These are phyloP conservation scores for Phyllostachys edulis DNA, from an alignment of 176 grass and related monocot species.

Conservation along the genomic window DNA sequence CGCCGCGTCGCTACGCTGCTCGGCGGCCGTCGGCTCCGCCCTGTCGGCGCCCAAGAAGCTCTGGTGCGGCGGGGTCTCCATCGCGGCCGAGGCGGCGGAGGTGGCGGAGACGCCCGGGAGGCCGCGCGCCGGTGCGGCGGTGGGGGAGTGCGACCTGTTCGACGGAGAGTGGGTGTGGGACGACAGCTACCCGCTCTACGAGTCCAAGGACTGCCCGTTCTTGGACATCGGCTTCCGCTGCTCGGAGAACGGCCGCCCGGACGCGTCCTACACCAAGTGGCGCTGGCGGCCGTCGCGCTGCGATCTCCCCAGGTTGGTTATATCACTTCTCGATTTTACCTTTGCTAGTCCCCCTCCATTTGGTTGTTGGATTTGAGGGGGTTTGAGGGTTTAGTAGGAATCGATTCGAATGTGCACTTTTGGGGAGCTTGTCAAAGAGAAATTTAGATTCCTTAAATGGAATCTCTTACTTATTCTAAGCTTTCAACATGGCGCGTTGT, in stretches of 20 bases:
- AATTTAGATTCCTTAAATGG: background rate
- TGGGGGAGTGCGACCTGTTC: conserved; percentile 69
- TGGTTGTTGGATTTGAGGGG: background rate
- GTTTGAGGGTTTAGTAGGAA: background rate
- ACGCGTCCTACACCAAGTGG: conserved; percentile 73
- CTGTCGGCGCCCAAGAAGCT: conserved; percentile 13
- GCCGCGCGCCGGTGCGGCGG: background rate
- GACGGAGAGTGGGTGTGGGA: conserved; percentile 88
- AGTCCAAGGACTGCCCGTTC: conserved; percentile 76
- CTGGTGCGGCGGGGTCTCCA: conserved; percentile 28
- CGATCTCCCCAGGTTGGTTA: conserved; percentile 65
- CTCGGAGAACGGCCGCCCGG: conserved; percentile 78
- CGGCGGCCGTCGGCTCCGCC: conserved; percentile 11
- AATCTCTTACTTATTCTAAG: background rate
- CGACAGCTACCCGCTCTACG: conserved; percentile 70
- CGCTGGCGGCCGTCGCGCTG: conserved; percentile 78
- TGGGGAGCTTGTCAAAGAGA: background rate
- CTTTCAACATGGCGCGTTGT: background rate
- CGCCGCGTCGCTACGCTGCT: conserved; percentile 33
- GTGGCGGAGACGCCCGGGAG: background rate
- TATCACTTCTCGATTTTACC: background rate
- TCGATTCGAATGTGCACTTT: background rate
- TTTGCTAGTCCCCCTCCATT: background rate
- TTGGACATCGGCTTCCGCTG: conserved; percentile 77
- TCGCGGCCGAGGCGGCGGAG: background rate